Conservation (phyloP, 257 asterid species). For the Nicotiana obtusifolia region DNA sequence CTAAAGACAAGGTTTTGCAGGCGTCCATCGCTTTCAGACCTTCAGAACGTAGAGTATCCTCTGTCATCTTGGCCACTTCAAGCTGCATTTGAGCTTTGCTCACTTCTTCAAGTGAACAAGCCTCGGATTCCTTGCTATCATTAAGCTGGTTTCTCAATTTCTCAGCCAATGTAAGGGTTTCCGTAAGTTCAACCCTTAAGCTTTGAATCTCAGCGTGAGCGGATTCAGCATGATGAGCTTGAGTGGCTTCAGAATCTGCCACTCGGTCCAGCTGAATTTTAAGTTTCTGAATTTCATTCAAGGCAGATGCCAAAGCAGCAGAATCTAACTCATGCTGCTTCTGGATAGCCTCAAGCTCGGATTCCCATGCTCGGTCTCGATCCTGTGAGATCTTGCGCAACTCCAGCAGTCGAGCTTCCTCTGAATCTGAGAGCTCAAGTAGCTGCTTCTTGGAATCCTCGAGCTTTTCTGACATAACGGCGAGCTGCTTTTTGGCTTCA, state of each 20-base stretch:
- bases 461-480: constrained; percentile 46
- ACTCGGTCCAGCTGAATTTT: constrained; percentile 50
- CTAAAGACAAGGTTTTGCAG: constrained; percentile 36
- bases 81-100: constrained; percentile 48
- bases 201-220: constrained; percentile 55
- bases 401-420: constrained; percentile 72
- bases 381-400: constrained; percentile 77
- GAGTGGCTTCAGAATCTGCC: constrained; percentile 61
- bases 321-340: constrained; percentile 79
- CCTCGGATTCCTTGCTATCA: constrained; percentile 58
- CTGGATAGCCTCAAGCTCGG: constrained; percentile 71
- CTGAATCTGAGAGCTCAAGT: constrained; percentile 59
- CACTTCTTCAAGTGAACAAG: constrained; percentile 48
- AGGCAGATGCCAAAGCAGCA: constrained; percentile 58
- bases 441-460: constrained; percentile 67
- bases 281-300: constrained; percentile 72
- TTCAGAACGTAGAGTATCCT: constrained; percentile 44
- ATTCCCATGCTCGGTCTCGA: constrained; percentile 74
- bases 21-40: constrained; percentile 38
- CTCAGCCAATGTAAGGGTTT: constrained; percentile 53
- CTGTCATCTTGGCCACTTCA: constrained; percentile 45
- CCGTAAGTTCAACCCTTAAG: constrained; percentile 55
- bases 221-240: constrained; percentile 62
- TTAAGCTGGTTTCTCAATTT: constrained; percentile 50
- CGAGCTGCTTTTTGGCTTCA: constrained; percentile 58